Evolutionary conservation across 805 yeast species (phyloP).

Genomic region (Hagleromyces aurorensis): DNA sequence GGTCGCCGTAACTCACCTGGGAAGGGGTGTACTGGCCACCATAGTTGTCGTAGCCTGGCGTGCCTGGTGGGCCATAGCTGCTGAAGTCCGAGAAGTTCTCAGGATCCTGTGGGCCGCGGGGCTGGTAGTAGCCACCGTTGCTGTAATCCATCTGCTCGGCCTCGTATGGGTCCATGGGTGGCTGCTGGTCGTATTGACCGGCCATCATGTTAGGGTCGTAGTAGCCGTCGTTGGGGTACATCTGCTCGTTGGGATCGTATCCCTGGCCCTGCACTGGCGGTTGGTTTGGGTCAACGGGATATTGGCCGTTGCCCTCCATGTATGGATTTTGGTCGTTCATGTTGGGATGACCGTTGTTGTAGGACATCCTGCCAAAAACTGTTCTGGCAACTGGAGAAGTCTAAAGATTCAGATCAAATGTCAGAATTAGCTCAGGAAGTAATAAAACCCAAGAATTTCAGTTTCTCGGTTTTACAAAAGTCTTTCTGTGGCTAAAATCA

Average conservation of each 20-base stretch:
- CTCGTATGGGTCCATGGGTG: constrained; percentile 29
- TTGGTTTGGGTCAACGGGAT: constrained; percentile 19
- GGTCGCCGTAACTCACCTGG: constrained; percentile 75
- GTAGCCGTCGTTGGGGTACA: constrained; percentile 33
- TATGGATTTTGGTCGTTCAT: constrained; percentile 24
- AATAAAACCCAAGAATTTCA: no score
- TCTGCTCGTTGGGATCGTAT: constrained; percentile 37
- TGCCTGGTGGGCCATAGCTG: constrained; percentile 48
- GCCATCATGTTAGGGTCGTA: constrained; percentile 30
- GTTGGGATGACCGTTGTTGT: constrained; percentile 21
- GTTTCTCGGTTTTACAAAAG: no score
- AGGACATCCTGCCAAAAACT: constrained; percentile 21
- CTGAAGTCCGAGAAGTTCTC: constrained; percentile 64
- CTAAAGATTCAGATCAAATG: no score
- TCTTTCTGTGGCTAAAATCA: no score
- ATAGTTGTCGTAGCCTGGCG: constrained; percentile 44
- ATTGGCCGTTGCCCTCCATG: constrained; percentile 23
- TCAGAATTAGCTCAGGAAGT: no score
- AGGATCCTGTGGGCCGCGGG: constrained; percentile 41
- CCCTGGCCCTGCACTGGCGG: constrained; percentile 13
- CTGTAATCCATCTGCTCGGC: constrained; percentile 37
- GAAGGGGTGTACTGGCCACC: constrained; percentile 76
- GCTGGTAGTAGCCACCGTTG: constrained; percentile 47
- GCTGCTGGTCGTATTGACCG: constrained; percentile 34
- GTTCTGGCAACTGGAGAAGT: no score